Conservation (phyloP, 352 stramenopile species). For the Phytopythium helicoides region DNA sequence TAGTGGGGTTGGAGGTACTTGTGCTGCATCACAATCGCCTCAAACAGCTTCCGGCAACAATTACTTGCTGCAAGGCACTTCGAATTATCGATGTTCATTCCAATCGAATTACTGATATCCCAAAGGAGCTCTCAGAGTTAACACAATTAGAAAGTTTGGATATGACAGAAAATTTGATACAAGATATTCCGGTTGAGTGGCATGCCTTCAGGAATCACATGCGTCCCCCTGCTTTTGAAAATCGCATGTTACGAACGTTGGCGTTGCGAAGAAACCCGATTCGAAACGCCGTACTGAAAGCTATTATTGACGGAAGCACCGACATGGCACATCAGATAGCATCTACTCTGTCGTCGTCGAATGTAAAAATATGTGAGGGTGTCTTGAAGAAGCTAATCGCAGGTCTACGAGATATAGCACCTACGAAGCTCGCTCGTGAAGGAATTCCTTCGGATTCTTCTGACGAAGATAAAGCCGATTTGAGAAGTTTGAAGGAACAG, state of each 20-base stretch:
- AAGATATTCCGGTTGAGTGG: slow-evolving; percentile 44
- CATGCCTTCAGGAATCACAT: slow-evolving; percentile 34
- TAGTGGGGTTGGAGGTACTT: slow-evolving; percentile 36
- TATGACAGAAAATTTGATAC: slow-evolving; percentile 44
- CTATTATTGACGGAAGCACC: slow-evolving; percentile 23
- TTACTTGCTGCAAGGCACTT: slow-evolving; percentile 28
- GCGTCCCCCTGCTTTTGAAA: not conserved
- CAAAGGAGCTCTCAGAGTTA: slow-evolving; percentile 23
- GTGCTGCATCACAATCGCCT: slow-evolving; percentile 44
- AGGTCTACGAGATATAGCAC: slow-evolving; percentile 24
- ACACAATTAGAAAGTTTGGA: slow-evolving; percentile 36
- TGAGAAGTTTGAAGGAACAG: no score
- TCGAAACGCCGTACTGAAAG: slow-evolving; percentile 20
- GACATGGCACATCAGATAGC: slow-evolving; percentile 1
- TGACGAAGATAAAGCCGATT: slow-evolving; percentile 2
- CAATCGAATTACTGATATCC: slow-evolving; percentile 38
- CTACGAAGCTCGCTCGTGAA: not conserved
- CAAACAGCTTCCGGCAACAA: slow-evolving; percentile 23
- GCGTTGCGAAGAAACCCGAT: slow-evolving; percentile 47
- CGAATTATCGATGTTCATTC: slow-evolving; percentile 45
- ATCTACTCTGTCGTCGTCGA: slow-evolving; percentile 10
- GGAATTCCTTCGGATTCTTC: slow-evolving; percentile 1
- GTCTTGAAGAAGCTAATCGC: slow-evolving; percentile 55
- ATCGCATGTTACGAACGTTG: slow-evolving; percentile 36
- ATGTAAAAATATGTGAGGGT: slow-evolving; percentile 36